Conservation (phyloP, 768 basidiomycete species). For the Rhodotorula taiwanensis region DNA sequence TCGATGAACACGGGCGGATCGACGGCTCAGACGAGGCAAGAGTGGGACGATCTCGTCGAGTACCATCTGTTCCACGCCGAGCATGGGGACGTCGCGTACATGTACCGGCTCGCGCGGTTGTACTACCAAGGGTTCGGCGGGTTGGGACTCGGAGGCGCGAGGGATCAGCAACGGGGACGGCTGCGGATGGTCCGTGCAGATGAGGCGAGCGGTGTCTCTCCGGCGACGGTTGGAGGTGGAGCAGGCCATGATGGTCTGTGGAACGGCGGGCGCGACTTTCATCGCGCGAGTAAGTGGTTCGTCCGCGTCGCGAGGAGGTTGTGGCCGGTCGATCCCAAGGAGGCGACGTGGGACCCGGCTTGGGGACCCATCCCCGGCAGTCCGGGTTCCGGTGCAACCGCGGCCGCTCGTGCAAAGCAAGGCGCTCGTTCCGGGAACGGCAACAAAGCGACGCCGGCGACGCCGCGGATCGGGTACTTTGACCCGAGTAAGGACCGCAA, state of each 20-base stretch:
- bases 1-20: constrained; percentile 78
- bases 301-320: constrained; percentile 68
- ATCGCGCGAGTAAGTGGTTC: constrained; percentile 74
- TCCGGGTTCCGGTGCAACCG: constrained; percentile 4
- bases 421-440: background rate
- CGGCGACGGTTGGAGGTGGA: constrained; percentile 49
- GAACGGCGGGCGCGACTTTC: constrained; percentile 71
- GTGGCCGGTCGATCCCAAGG: constrained; percentile 69
- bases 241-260: constrained; percentile 42
- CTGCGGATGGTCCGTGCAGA: too few species aligned
- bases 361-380: too few species aligned
- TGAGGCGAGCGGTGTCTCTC: too few species aligned
- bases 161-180: constrained; percentile 40
- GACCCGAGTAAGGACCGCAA: constrained; percentile 42
- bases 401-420: constrained; percentile 14
- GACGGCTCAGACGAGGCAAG: constrained; percentile 59
- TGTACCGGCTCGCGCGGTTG: constrained; percentile 86
- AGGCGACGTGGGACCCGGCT: constrained; percentile 44
- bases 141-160: constrained; percentile 63
- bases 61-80: constrained; percentile 79
- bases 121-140: constrained; percentile 96
- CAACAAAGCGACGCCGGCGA: constrained; percentile 16
- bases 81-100: constrained; percentile 78
- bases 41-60: constrained; percentile 39
- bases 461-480: constrained; percentile 37